These are phyloP conservation scores for Mycena indigotica DNA, from an alignment of 768 basidiomycete genomes.

Conservation along the genomic window DNA sequence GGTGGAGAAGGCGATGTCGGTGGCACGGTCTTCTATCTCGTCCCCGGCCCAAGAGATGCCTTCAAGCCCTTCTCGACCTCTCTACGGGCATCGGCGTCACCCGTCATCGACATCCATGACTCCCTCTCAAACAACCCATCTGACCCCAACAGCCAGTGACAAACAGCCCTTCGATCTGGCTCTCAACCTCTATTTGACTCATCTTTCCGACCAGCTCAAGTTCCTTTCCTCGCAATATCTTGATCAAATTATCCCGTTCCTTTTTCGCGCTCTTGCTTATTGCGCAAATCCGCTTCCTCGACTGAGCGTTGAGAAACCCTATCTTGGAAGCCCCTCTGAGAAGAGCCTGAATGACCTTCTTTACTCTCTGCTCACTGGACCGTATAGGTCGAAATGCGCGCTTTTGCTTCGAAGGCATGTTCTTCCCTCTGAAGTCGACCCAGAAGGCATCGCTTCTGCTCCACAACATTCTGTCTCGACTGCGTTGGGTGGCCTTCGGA, in stretches of 20 bases:
- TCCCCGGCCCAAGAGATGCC: slow-evolving; percentile 36
- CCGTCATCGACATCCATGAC: slow-evolving; percentile 61
- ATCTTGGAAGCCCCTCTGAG: slow-evolving; percentile 43
- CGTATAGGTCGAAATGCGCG: slow-evolving; percentile 68
- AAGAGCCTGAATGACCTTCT: slow-evolving; percentile 60
- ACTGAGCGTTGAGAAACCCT: slow-evolving; percentile 52
- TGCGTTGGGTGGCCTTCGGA: slow-evolving; percentile 62
- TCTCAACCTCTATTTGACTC: slow-evolving; percentile 61
- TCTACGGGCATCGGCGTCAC: slow-evolving; percentile 55
- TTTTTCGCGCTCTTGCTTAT: slow-evolving; percentile 71
- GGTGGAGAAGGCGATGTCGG: slow-evolving; percentile 40
- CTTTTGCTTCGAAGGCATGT: slow-evolving; percentile 61
- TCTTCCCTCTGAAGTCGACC: slow-evolving; percentile 15
- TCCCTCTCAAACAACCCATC: slow-evolving; percentile 37
- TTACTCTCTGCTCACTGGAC: slow-evolving; percentile 59
- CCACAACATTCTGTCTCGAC: slow-evolving; percentile 37
- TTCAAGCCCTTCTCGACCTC: slow-evolving; percentile 28
- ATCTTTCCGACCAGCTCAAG: slow-evolving; percentile 64
- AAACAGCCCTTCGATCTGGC: slow-evolving; percentile 67
- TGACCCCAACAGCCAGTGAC: slow-evolving; percentile 30
- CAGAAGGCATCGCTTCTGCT: slow-evolving; percentile 15
- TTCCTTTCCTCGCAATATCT: slow-evolving; percentile 58
- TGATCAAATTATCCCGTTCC: slow-evolving; percentile 60
- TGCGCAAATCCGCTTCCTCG: slow-evolving; percentile 70
- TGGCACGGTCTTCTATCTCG: slow-evolving; percentile 30